Conservation (phyloP, 176 grass and related monocot species). For the Rhipidocladum racemiflorum region DNA sequence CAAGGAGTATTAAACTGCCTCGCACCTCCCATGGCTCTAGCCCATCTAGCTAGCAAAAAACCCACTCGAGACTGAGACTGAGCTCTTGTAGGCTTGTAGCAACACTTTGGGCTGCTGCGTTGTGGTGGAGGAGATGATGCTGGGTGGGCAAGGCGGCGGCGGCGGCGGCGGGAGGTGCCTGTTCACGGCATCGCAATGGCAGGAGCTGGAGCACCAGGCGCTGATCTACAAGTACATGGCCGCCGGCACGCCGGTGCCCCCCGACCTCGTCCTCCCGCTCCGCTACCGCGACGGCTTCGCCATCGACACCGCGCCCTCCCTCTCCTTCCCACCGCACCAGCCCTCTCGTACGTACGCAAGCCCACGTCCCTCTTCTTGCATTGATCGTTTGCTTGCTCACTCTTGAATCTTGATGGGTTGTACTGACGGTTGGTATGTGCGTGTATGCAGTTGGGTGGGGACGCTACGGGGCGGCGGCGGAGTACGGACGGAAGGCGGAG, state of each 20-base stretch:
- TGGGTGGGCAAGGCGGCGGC: conserved; percentile 38
- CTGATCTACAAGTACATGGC: conserved; percentile 97
- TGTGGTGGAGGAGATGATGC: conserved; percentile 42
- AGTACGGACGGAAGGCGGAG: conserved; percentile 54
- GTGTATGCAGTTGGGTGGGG: conserved; percentile 62
- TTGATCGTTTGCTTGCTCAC: background rate
- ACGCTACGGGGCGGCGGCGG: conserved; percentile 41
- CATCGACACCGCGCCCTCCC: conserved; percentile 55
- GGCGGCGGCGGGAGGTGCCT: conserved; percentile 38
- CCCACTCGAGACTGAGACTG: background rate
- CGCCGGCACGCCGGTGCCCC: conserved; percentile 64
- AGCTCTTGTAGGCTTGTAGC: background rate
- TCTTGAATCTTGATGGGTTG: background rate
- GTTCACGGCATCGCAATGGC: conserved; percentile 90
- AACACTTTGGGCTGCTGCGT: background rate
- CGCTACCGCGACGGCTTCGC: conserved; percentile 45
- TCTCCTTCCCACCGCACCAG: conserved; percentile 57
- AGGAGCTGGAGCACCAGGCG: conserved; percentile 93
- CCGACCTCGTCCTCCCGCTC: conserved; percentile 73
- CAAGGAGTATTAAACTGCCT: background rate
- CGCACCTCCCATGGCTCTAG: background rate
- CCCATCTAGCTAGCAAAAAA: background rate
- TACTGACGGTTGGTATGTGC: background rate
- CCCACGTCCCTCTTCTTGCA: background rate
- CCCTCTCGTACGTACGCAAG: conserved; percentile 40